Percentiles rank a stretch among this genome's conserved stretches.
phyloP scores from a whole-genome alignment of 352 stramenopile genomes.

The Phytopythium boreale region DNA sequence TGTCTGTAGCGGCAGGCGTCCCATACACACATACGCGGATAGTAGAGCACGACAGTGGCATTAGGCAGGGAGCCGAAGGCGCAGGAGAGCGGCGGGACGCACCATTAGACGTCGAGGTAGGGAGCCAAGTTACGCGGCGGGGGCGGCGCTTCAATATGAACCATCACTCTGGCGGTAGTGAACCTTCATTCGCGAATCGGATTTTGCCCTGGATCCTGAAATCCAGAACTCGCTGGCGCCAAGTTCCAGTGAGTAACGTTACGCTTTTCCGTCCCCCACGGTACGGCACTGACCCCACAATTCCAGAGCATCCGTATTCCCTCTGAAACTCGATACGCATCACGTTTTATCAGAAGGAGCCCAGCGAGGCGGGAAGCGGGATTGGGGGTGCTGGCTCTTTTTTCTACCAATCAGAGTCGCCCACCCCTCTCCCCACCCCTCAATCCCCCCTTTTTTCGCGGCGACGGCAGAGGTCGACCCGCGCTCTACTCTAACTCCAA shows the following conservation, averaged over 20 bases:
- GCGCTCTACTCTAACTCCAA: neutral
- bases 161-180: neutral
- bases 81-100: neutral
- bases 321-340: neutral
- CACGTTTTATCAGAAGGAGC: too few relatives aligned
- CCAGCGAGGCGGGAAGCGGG: too few relatives aligned
- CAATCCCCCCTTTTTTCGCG: slow-evolving; percentile 2
- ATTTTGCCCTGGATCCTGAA: neutral
- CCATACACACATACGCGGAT: neutral
- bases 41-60: neutral
- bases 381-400: slow-evolving; percentile 30
- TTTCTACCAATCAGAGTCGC: slow-evolving; percentile 38
- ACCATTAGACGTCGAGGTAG: neutral
- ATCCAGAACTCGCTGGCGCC: neutral
- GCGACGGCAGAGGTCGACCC: slow-evolving; percentile 1
- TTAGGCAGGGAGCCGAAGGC: neutral
- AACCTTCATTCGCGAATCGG: neutral
- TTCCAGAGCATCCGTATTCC: neutral
- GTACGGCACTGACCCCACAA: neutral
- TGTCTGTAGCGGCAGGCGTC: slow-evolving; percentile 20
- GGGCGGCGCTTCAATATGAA: neutral
- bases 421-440: neutral
- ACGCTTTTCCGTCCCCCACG: neutral
- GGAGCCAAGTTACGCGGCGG: neutral
- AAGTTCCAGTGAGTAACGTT: neutral